Base-by-base conservation (phyloP, 306 rosid genomes). In the Begonia masoniana region DNA sequence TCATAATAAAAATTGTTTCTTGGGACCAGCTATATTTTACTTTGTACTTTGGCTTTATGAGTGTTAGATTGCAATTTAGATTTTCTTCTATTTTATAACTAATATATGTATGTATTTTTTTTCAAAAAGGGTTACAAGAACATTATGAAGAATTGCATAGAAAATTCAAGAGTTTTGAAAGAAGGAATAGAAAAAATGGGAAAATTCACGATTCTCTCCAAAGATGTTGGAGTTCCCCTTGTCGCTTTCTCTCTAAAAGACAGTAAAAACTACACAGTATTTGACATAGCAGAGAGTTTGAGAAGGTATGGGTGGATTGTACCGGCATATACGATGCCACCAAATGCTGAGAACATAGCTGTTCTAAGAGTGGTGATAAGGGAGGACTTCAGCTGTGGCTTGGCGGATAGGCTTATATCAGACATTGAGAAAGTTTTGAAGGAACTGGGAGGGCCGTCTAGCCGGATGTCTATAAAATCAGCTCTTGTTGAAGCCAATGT, bases 261-360 rank as follows among this genome's bases (percentile, higher is more conserved):
- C 82, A 80, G 85, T 51, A 77, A 70, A 71, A 63, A 71, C 7
- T 76, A 85, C 80, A 73, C 91, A 0, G 97, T 89, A 39, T 89
- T 89, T 21, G 82, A 85, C 66, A 67, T 89, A 59, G 21, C 97
- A 1, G 95, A 85, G 51, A 62, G 62, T 41, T 63, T 85, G 53
- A 77, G 87, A 58, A 78, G 60, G 67, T 89, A 35, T 0, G 82
- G 94, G 41, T 89, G 95, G 95, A 85, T 82, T 13, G 94, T 89
- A 65, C 97, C 97, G 0, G 97, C 97, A 50, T 89, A 89, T 54
- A 74, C 88, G 10, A 85, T 89, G 95, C 95, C 97, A 0, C 59
- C 91, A 0, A 58, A 89, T 1, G 95, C 89, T 0, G 54, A 89
- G 47, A 74, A 80, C 56, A 21, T 89, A 0, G 82, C 92, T 0